Base-by-base conservation (phyloP, 2,329 filamentous ascomycete genomes). In the Fusarium chuoi region DNA sequence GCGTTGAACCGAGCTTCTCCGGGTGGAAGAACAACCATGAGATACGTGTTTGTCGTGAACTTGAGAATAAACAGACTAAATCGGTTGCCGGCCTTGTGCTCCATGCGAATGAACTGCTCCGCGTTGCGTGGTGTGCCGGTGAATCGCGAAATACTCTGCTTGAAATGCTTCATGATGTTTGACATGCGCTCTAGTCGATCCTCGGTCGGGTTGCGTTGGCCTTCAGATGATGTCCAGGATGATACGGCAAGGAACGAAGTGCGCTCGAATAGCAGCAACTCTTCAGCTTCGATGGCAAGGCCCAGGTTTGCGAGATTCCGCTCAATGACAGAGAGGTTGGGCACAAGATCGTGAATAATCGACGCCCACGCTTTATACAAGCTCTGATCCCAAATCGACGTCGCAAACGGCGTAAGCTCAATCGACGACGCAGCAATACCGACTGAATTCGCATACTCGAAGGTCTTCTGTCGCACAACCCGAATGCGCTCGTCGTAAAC, bases 161-260 rank as follows among this genome's bases (percentile, higher is more conserved):
- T 99, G 86, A 98, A 98, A 67, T 96, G 95, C 85, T 99, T 99
- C 84, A 99, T 93, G 79, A 99, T 98, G 82, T 98, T 98, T 71
- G 93, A 96, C 80, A 99, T 93, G 76, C 89, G 93, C 86, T 99
- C 96, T 78, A 98, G 95, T 6, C 96, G 93, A 83, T 99, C 96
- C 57, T 93, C 92, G 71, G 94, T 97, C 3, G 96, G 96, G 81
- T 99, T 99, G 57, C 89, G 84, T 41, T 89, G 87, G 49, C 95
- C 95, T 70, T 92, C 88, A 24, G 90, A 87, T 4, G 93, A 92
- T 10, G 94, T 94, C 84, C 97, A 96, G 65, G 93, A 94, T 1
- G 95, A 97, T n/a, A 99, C 95, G 60, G 96, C 97, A 0, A 99
- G 89, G 83, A 98, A 99, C 1, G 95, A 98, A 7, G 95, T 97